Evolutionary conservation across 139 green algal genomes (phyloP).

Genomic region (Coelastrella sp.): DNA sequence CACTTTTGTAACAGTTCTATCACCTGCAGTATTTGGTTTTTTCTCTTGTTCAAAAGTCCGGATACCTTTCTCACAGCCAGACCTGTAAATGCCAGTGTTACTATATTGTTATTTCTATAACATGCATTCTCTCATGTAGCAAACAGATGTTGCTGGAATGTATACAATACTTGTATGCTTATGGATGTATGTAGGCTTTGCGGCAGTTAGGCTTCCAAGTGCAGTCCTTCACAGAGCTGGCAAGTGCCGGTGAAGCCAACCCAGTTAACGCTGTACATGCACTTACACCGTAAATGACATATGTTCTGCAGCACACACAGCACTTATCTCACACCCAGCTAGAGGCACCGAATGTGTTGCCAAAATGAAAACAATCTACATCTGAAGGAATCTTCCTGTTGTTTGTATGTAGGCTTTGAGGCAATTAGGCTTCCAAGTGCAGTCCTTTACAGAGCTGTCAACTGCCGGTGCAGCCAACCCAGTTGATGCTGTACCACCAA

Average conservation of each 20-base stretch:
- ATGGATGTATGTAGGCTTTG: constrained; percentile 54
- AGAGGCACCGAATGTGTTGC: too few relatives aligned
- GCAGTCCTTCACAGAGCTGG: constrained; percentile 73
- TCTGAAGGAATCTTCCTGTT: too few relatives aligned
- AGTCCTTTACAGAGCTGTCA: constrained; percentile 75
- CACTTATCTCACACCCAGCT: too few relatives aligned
- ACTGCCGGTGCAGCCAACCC: constrained; percentile 67
- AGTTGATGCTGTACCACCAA: constrained; percentile 61
- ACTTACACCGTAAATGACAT: constrained; percentile 75
- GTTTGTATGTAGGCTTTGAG: constrained; percentile 53
- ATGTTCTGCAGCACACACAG: constrained; percentile 73
- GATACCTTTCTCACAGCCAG: too few relatives aligned
- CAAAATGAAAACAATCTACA: too few relatives aligned
- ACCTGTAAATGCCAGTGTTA: too few relatives aligned
- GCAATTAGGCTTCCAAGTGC: constrained; percentile 60
- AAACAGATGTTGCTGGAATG: too few relatives aligned
- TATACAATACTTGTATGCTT: too few relatives aligned
- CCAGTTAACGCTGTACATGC: constrained; percentile 53
- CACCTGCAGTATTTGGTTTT: not conserved
- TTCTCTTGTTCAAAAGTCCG: too few relatives aligned
- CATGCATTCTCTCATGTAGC: too few relatives aligned
- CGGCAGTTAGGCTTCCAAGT: constrained; percentile 61
- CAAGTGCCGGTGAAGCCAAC: constrained; percentile 66
- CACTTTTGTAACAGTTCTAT: not conserved
- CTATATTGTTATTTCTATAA: too few relatives aligned